Conservation (phyloP, 1,284 basidiomycete genomes). For the Coniferiporia weirii region DNA sequence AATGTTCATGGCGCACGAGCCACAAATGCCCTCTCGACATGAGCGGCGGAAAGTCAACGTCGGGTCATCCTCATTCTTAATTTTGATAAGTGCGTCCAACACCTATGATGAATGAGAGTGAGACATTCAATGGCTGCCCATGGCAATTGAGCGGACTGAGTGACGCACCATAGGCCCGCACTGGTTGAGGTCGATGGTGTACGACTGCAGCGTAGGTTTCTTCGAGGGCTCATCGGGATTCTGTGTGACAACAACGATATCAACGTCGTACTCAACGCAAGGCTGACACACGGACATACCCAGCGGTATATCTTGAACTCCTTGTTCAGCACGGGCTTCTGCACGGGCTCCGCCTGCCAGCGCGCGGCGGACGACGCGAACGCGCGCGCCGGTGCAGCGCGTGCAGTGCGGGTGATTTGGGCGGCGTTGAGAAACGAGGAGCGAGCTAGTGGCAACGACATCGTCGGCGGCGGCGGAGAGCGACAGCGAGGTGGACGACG, state of each 20-base stretch:
- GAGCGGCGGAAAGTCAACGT: conserved; percentile 96
- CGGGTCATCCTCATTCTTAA: conserved; percentile 97
- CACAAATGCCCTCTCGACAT: conserved; percentile 97
- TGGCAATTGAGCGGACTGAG: conserved; percentile 2
- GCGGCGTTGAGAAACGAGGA: conserved; percentile 10
- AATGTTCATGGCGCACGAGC: conserved; percentile 99
- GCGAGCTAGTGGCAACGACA: conserved; percentile 10
- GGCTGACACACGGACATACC: conserved; percentile 43
- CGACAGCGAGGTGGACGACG: not conserved
- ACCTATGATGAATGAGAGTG: conserved; percentile 41
- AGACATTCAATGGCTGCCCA: not conserved
- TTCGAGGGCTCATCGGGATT: conserved; percentile 93
- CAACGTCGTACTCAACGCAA: not conserved
- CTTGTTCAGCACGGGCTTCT: conserved; percentile 52
- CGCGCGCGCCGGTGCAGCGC: conserved; percentile 20
- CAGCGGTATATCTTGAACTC: conserved; percentile 97
- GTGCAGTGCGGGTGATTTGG: not conserved
- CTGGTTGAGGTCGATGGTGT: conserved; percentile 90
- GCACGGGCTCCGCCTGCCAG: conserved; percentile 34
- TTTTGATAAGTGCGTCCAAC: conserved; percentile 94
- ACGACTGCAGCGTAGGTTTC: conserved; percentile 90
- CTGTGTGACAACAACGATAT: conserved; percentile 34
- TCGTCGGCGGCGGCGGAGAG: conserved; percentile 1
- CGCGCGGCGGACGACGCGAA: conserved; percentile 34
- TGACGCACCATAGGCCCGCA: conserved; percentile 86